Evolutionary conservation across 108 stramenopile genomes (phyloP).

Genomic region (Aureococcus anophagefferens): DNA sequence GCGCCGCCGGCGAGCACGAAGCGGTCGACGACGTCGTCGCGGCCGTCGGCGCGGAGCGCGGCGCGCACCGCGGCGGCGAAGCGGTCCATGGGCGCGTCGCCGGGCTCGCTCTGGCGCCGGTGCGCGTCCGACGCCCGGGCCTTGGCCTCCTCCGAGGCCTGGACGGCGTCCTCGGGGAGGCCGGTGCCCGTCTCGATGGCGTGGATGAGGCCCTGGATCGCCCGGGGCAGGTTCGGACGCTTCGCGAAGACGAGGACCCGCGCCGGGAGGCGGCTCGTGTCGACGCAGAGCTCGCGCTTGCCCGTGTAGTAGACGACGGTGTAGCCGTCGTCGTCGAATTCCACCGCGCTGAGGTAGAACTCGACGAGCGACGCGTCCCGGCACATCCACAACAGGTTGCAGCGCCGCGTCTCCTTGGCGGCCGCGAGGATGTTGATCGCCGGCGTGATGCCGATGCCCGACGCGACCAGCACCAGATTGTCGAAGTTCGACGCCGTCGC

Average conservation of each 20-base stretch:
- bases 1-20: too few species aligned
- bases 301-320: constrained; percentile 47
- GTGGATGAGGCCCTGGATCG: constrained; percentile 19
- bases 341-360: constrained; percentile 22
- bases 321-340: constrained; percentile 21
- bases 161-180: constrained; percentile 19
- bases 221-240: constrained; percentile 24
- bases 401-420: constrained; percentile 31
- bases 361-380: constrained; percentile 40
- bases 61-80: too few species aligned
- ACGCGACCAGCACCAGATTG: constrained; percentile 34
- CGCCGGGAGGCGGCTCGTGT: constrained; percentile 18
- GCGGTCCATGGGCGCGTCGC: too few species aligned
- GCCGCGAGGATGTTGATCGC: constrained; percentile 37
- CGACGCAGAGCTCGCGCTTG: constrained; percentile 23
- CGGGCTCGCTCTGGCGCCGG: too few species aligned
- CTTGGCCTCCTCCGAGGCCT: too few species aligned
- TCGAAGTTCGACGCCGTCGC: constrained; percentile 29
- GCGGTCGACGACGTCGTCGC: too few species aligned
- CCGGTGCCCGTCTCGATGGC: constrained; percentile 22
- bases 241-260: constrained; percentile 26
- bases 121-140: too few species aligned
- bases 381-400: constrained; percentile 40
- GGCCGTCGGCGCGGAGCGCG: too few species aligned
- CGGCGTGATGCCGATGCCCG: constrained; percentile 47